These are phyloP conservation scores for Penicillium paneum DNA, from an alignment of 2,329 filamentous ascomycete species.

Conservation along the genomic window DNA sequence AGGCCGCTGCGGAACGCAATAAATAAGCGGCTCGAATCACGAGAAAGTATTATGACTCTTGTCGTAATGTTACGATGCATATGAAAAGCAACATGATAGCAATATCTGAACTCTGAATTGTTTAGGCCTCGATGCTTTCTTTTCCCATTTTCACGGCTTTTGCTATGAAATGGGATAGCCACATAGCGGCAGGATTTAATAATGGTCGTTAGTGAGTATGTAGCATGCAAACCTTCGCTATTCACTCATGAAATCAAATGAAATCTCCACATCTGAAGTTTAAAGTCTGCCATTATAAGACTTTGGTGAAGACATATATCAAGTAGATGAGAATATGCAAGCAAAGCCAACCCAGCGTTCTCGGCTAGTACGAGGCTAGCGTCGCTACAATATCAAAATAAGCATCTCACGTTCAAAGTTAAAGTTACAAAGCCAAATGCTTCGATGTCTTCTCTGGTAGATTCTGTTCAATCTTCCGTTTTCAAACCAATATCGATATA, in stretches of 20 bases:
- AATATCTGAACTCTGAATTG: not conserved
- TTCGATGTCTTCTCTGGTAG: not conserved
- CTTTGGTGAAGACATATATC: not conserved
- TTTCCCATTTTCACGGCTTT: slow-evolving; percentile 1
- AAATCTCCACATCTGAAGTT: not conserved
- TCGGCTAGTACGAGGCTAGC: not conserved
- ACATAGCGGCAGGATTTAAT: not conserved
- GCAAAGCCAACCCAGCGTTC: not conserved
- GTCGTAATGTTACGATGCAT: not conserved
- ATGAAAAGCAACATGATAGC: not conserved
- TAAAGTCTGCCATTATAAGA: not conserved
- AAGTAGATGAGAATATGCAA: not conserved
- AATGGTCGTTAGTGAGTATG: not conserved
- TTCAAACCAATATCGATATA: not conserved
- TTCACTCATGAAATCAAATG: not conserved
- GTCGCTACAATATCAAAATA: not conserved
- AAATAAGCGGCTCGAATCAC: slow-evolving; percentile 13
- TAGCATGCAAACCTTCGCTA: not conserved
- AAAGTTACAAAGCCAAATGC: not conserved
- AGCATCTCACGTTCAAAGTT: not conserved
- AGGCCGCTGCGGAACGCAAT: slow-evolving; percentile 68
- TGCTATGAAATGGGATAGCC: not conserved
- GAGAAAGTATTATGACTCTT: not conserved
- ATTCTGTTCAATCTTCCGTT: not conserved
- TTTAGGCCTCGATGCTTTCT: too few species aligned